These are phyloP conservation scores for Fistulifera pelliculosa DNA, from an alignment of 108 stramenopile species.

Conservation along the genomic window DNA sequence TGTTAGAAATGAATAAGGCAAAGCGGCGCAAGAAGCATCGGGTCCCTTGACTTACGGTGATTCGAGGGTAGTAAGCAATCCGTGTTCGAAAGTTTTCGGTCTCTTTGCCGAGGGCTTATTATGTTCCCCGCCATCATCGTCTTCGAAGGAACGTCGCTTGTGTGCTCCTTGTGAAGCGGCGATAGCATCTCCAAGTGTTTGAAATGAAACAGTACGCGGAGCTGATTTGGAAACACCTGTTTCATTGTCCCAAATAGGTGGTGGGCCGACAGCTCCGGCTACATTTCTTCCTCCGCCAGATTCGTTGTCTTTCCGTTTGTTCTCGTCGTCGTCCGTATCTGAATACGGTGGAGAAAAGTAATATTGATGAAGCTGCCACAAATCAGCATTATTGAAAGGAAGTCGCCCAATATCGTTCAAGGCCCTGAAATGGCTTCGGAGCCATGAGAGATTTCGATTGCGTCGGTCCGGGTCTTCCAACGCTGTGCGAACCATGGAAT, in stretches of 20 bases:
- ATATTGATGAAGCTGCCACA: slow-evolving; percentile 69
- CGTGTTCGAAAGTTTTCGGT: slow-evolving; percentile 51
- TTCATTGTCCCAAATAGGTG: background rate
- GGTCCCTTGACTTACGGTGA: slow-evolving; percentile 27
- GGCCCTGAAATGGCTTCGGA: slow-evolving; percentile 51
- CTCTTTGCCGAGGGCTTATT: slow-evolving; percentile 48
- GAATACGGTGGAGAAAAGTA: slow-evolving; percentile 59
- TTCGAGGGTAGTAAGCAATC: slow-evolving; percentile 67
- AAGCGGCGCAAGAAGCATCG: too few relatives aligned
- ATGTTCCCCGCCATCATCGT: slow-evolving; percentile 19
- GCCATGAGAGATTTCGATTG: slow-evolving; percentile 55
- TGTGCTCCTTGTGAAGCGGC: slow-evolving; percentile 18
- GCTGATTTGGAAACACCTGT: background rate
- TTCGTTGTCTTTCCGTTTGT: too few relatives aligned
- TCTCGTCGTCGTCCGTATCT: slow-evolving; percentile 24
- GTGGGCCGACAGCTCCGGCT: background rate
- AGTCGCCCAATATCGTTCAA: slow-evolving; percentile 52
- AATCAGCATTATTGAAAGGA: slow-evolving; percentile 62
- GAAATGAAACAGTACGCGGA: slow-evolving; percentile 16
- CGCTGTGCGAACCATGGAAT: slow-evolving; percentile 6
- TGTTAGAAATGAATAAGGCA: background rate
- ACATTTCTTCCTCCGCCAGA: too few relatives aligned
- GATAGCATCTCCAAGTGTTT: slow-evolving; percentile 21
- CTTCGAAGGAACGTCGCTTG: slow-evolving; percentile 38
- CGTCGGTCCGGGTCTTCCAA: slow-evolving; percentile 31